These are phyloP conservation scores for Bretschneidera sinensis DNA, from an alignment of 345 rosid genomes.

Conservation along the genomic window DNA sequence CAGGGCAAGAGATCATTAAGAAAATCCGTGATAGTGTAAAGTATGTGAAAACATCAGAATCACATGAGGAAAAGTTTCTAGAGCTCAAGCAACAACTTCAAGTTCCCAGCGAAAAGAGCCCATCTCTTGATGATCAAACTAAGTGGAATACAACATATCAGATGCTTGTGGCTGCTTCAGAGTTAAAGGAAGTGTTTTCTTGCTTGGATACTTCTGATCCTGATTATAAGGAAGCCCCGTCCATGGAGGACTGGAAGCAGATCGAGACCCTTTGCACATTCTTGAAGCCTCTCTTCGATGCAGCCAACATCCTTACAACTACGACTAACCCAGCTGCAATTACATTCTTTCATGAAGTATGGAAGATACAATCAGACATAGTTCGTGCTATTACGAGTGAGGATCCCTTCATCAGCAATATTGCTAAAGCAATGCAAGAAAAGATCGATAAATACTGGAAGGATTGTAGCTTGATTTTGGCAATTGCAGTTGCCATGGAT, in stretches of 20 bases:
- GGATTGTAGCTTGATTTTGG: constrained; percentile 80
- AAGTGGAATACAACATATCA: constrained; percentile 83
- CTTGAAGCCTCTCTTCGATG: constrained; percentile 76
- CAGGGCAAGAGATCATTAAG: constrained; percentile 52
- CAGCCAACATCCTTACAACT: constrained; percentile 51
- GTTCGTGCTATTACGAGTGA: constrained; percentile 45
- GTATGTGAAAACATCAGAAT: constrained; percentile 78
- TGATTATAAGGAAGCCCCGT: constrained; percentile 65
- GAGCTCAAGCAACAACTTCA: constrained; percentile 90
- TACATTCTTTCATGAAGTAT: constrained; percentile 71
- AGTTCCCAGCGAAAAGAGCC: constrained; percentile 67
- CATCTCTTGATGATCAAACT: constrained; percentile 62
- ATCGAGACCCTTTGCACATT: constrained; percentile 60
- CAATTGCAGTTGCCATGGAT: constrained; percentile 87
- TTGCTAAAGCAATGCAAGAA: constrained; percentile 58
- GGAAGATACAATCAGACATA: constrained; percentile 83
- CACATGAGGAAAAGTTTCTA: constrained; percentile 79
- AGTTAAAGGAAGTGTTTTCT: constrained; percentile 80
- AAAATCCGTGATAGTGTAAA: constrained; percentile 79
- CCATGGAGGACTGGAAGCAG: constrained; percentile 69
- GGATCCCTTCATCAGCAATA: constrained; percentile 47
- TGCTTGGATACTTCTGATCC: constrained; percentile 86
- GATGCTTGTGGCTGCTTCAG: constrained; percentile 81
- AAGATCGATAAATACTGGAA: constrained; percentile 70
- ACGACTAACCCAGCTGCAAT: constrained; percentile 45